phyloP scores from a whole-genome alignment of 1,284 basidiomycete genomes.

The Rhodofomes roseus region DNA sequence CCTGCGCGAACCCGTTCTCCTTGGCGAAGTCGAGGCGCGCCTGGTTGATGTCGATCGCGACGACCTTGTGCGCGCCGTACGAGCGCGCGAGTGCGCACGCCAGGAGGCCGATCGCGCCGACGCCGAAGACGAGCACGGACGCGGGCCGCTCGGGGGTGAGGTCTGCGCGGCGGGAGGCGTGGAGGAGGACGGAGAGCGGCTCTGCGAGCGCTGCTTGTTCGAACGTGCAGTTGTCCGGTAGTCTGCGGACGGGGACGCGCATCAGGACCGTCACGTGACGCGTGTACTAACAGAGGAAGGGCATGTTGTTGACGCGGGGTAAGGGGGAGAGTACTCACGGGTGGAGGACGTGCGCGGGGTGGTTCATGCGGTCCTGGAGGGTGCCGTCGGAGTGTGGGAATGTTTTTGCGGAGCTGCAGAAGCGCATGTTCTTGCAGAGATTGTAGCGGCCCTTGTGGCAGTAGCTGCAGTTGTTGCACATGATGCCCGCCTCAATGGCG shows the following conservation, averaged over 20 bases:
- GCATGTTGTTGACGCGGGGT: slow-evolving; percentile 1
- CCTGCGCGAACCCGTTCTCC: slow-evolving; percentile 71
- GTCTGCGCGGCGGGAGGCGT: slow-evolving; percentile 72
- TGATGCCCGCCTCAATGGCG: slow-evolving; percentile 90
- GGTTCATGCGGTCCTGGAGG: slow-evolving; percentile 84
- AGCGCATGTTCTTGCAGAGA: slow-evolving; percentile 86
- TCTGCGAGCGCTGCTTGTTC: slow-evolving; percentile 87
- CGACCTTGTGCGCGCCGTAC: slow-evolving; percentile 65
- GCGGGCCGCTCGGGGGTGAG: slow-evolving; percentile 38
- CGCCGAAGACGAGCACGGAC: slow-evolving; percentile 84
- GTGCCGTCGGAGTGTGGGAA: slow-evolving; percentile 94
- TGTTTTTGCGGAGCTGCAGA: slow-evolving; percentile 87
- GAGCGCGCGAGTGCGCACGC: slow-evolving; percentile 78
- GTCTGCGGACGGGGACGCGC: slow-evolving; percentile 36
- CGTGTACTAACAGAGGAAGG: background rate
- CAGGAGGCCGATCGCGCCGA: slow-evolving; percentile 89
- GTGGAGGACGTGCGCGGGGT: slow-evolving; percentile 82
- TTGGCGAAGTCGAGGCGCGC: slow-evolving; percentile 76
- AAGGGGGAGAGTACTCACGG: slow-evolving; percentile 53
- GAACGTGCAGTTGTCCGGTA: slow-evolving; percentile 74
- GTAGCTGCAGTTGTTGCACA: slow-evolving; percentile 72
- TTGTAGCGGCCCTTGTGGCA: slow-evolving; percentile 86
- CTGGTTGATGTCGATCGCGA: slow-evolving; percentile 84
- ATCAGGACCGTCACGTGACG: slow-evolving; percentile 18
- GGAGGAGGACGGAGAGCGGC: slow-evolving; percentile 86